Evolutionary conservation across 345 rosid species (phyloP), one percentile per base, ranked within the genome.

Genomic region (Ailanthus altissimus): DNA sequence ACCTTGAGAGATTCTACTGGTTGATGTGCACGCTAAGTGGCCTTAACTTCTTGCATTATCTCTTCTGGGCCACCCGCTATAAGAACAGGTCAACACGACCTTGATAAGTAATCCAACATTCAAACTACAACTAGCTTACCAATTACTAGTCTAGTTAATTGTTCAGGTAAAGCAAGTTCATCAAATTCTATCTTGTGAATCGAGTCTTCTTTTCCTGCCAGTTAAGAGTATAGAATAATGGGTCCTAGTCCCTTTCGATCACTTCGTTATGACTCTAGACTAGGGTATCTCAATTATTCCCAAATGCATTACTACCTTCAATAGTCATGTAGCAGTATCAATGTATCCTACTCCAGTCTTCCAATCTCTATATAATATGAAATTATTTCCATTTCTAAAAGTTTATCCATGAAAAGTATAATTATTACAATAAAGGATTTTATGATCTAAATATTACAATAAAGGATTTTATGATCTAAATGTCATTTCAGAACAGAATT

Each of bases 1-100:
- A 75, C 75, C 93, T 92, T n/a, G 98, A 94, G 75, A 78, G 88
- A 50, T 91, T 92, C 53, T 93, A 93, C 82, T 91, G 97, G 98
- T 79, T 93, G 79, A 87, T 94, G 95, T 89, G 97, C 86, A 65
- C 84, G 64, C 88, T 94, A 25, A 86, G 91, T 75, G 90, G 87
- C 40, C 21, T 90, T 5, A 94, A 94, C 63, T 90, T 89, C 89
- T 74, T 91, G 81, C 90, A 87, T 72, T 95, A 90, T 82, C 89
- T 95, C 70, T 91, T 87, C 87, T 95, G 98, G 97, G 92, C 96
- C 47, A 79, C 61, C 21, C 92, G 91, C 73, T 94, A 94, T 81
- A 85, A 67, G 73, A 90, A 93, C 68, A 81, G 84, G 77, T 81
- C 87, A n/a, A 68, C 77, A 36, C 74, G 67, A 2, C 42, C 66